phyloP scores from a whole-genome alignment of 768 basidiomycete species.

The Suillus cothurnatus region DNA sequence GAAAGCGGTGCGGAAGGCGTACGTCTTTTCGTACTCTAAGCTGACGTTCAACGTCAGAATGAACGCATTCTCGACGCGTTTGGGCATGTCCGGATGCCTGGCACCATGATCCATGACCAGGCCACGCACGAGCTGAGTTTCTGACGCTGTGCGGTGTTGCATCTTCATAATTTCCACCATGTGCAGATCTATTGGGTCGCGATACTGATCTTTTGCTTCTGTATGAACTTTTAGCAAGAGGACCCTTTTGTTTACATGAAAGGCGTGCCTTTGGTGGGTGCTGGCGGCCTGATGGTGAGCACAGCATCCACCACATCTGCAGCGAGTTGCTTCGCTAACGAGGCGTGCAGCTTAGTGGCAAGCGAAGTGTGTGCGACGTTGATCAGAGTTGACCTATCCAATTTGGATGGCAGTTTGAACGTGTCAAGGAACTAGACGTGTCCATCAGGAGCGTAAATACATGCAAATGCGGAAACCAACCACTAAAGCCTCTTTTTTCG shows the following conservation, averaged over 20 bases:
- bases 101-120: conserved; percentile 97
- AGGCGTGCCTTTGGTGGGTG: conserved; percentile 57
- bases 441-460: conserved; percentile 23
- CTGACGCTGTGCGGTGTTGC: conserved; percentile 98
- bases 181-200: conserved; percentile 94
- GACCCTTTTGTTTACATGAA: conserved; percentile 29
- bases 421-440: conserved; percentile 81
- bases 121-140: conserved; percentile 94
- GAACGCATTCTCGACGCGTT: conserved; percentile 94
- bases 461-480: conserved; percentile 49
- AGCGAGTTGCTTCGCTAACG: conserved; percentile 84
- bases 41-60: conserved; percentile 96
- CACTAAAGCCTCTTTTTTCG: conserved; percentile 90
- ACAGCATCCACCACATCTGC: conserved; percentile 97
- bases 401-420: conserved; percentile 76
- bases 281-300: conserved; percentile 75
- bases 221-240: conserved; percentile 25
- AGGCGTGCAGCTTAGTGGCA: conserved; percentile 84
- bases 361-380: conserved; percentile 95
- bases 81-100: conserved; percentile 99
- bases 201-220: conserved; percentile 70
- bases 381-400: conserved; percentile 90
- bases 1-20: conserved; percentile 34
- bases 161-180: conserved; percentile 99
- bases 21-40: conserved; percentile 99